These are phyloP conservation scores for Falciphora oryzae DNA, from an alignment of 2,329 filamentous ascomycete genomes.

Conservation along the genomic window DNA sequence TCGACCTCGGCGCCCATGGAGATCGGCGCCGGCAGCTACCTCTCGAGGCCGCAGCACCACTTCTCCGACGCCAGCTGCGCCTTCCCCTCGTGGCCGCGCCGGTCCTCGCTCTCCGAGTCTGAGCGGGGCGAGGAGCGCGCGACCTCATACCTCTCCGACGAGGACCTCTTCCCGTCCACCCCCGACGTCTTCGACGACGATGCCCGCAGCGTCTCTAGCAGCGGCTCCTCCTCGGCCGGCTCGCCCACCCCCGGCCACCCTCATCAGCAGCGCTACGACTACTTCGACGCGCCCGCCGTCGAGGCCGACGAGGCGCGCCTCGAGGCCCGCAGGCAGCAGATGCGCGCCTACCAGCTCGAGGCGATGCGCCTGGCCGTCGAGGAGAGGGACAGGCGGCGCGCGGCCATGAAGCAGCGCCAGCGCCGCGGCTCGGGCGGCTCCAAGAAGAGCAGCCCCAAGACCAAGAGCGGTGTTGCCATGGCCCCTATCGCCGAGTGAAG, in stretches of 20 bases:
- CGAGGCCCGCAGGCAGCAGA: slow-evolving; percentile 44
- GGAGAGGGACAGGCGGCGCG: slow-evolving; percentile 50
- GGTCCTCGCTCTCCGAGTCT: slow-evolving; percentile 42
- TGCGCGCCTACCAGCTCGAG: slow-evolving; percentile 45
- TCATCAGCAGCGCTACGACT: slow-evolving; percentile 15
- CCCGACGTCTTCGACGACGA: slow-evolving; percentile 46
- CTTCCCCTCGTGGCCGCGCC: slow-evolving; percentile 54
- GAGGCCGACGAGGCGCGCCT: slow-evolving; percentile 39
- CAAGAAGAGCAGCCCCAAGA: slow-evolving; percentile 46
- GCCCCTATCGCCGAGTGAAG: slow-evolving; percentile 46
- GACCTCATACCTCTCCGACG: slow-evolving; percentile 56
- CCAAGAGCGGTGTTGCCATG: slow-evolving; percentile 38
- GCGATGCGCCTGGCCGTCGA: slow-evolving; percentile 41
- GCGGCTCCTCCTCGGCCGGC: slow-evolving; percentile 29
- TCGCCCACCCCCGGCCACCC: slow-evolving; percentile 14
- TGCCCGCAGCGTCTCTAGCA: slow-evolving; percentile 37
- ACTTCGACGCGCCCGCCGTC: slow-evolving; percentile 18
- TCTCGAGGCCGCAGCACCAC: slow-evolving; percentile 24
- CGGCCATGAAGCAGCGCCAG: slow-evolving; percentile 32
- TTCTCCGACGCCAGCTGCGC: slow-evolving; percentile 38
- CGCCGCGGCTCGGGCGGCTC: slow-evolving; percentile 27
- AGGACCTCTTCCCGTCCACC: slow-evolving; percentile 53
- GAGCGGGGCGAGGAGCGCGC: slow-evolving; percentile 37
- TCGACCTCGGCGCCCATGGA: slow-evolving; percentile 38
- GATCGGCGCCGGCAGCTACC: slow-evolving; percentile 34